A percentile compares a stretch with the other conserved stretches of the same genome.
Conservation (phyloP, 768 basidiomycete species). For the Podaxis sp. region DNA sequence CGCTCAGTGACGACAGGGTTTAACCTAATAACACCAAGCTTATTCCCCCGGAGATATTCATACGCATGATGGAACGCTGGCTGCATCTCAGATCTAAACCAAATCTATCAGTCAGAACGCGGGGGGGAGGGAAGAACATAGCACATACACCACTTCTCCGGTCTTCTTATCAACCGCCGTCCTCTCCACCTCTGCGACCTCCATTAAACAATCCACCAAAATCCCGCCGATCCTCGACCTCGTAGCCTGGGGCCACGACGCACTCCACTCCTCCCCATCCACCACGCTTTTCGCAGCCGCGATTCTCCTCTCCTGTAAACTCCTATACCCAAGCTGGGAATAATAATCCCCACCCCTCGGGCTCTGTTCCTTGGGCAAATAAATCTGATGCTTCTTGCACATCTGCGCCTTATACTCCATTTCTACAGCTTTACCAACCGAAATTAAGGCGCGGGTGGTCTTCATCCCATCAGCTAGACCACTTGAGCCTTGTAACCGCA, state of each 20-base stretch:
- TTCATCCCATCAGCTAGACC: conserved; percentile 89
- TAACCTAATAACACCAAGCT: conserved; percentile 87
- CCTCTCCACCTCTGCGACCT: conserved; percentile 74
- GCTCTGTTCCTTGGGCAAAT: conserved; percentile 36
- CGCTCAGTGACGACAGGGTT: conserved; percentile 80
- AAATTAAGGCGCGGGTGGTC: conserved; percentile 76
- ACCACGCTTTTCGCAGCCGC: conserved; percentile 63
- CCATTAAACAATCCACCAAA: conserved; percentile 81
- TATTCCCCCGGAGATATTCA: conserved; percentile 91
- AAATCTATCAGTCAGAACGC: conserved; percentile 11
- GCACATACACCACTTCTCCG: conserved; percentile 58
- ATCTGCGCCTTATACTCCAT: conserved; percentile 87
- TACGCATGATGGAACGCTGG: conserved; percentile 91
- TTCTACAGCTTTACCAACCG: conserved; percentile 84
- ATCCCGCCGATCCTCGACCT: conserved; percentile 81
- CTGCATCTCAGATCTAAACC: conserved; percentile 67
- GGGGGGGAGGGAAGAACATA: conserved; percentile 1
- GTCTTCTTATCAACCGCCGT: conserved; percentile 57
- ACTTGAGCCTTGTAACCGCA: conserved; percentile 76
- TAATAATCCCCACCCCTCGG: conserved; percentile 46
- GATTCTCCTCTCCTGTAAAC: conserved; percentile 63
- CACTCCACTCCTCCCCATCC: conserved; percentile 71
- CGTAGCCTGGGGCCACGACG: conserved; percentile 78
- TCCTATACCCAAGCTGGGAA: conserved; percentile 56
- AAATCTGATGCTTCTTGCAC: conserved; percentile 63